Base-by-base conservation (phyloP, 148 eudicot genomes). In the Dianthus caryophyllus region DNA sequence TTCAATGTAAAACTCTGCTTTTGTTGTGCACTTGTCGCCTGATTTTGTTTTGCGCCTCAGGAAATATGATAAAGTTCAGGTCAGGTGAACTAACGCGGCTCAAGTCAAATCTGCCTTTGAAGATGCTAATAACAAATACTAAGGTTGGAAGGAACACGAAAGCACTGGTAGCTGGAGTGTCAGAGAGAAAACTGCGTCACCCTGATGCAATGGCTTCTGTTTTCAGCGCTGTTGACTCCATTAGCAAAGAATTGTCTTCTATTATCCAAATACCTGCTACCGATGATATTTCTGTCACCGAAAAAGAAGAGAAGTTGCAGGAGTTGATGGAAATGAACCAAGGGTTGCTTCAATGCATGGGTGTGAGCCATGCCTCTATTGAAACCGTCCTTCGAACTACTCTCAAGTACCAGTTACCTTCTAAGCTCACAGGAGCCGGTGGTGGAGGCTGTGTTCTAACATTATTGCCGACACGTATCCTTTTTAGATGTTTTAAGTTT, bases 371-470 rank as follows among this genome's bases (percentile, higher is more conserved):
- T 82, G 83, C 87, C 65, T 79, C 96, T 13, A 94, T 94, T 61
- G 98, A 90, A 77, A 83, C 92, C 67, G 88, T 94, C 67, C 86
- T 88, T 43, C 83, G 81, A 61, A 86, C 90, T 29, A 88, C 97
- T 9, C 57, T 84, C 57, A 94, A 94, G 65, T 94, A 90, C 80
- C 86, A 90, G 73, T 77, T 94, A 52, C 49, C 86, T 53, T 78
- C 98, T 71, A 94, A 94, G 75, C 79, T 94, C 60, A 94, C 98
- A 9, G 97, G 98, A 75, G 98, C 98, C 71, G 98, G 98, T 72
- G 98, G 98, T 11, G 98, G 98, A 52, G 98, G 98, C 72, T 94
- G 98, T 64, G 97, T 94, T 71, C 67, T 94, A 59, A 94, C 98
- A 21, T 81, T 94, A 26, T 60, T 90, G 74, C 98, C 97, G 64